These are phyloP conservation scores for Apostasia ramifera DNA, from an alignment of 106 monocot genomes.

Conservation along the genomic window DNA sequence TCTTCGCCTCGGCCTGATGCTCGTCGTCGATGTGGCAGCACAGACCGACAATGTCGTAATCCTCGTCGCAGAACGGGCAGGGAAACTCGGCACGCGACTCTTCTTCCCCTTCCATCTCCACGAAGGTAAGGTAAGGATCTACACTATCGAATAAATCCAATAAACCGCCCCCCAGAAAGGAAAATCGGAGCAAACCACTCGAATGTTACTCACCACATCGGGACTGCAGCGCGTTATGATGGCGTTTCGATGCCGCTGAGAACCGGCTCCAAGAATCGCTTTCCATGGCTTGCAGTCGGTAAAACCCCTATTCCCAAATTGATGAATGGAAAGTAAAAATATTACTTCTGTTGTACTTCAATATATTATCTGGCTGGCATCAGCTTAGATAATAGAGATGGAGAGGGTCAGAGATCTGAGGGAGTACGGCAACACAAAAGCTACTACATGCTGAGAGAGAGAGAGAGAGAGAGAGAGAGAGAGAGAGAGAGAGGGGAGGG, in stretches of 20 bases:
- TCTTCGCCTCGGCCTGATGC: constrained; percentile 74
- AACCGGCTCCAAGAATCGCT: constrained; percentile 56
- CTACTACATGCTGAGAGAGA: no score
- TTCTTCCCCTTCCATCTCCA: constrained; percentile 52
- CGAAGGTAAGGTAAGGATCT: constrained; percentile 57
- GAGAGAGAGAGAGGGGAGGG: no score
- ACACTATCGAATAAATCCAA: neutral
- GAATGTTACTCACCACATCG: constrained; percentile 35
- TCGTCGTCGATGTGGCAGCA: constrained; percentile 88
- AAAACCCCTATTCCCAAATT: no score
- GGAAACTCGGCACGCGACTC: constrained; percentile 42
- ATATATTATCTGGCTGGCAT: no score
- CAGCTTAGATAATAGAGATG: no score
- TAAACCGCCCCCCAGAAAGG: neutral
- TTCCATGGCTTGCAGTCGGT: constrained; percentile 25
- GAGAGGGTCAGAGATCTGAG: no score
- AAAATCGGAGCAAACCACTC: no score
- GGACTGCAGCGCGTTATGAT: constrained; percentile 39
- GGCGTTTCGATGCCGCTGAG: constrained; percentile 43
- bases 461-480: no score
- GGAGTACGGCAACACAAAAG: no score
- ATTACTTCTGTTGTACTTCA: no score
- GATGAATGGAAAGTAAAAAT: no score
- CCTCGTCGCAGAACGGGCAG: constrained; percentile 80
- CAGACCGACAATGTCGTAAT: constrained; percentile 72